Evolutionary conservation across 2,329 filamentous ascomycete genomes (phyloP).

Genomic region (Trichophyton simii): DNA sequence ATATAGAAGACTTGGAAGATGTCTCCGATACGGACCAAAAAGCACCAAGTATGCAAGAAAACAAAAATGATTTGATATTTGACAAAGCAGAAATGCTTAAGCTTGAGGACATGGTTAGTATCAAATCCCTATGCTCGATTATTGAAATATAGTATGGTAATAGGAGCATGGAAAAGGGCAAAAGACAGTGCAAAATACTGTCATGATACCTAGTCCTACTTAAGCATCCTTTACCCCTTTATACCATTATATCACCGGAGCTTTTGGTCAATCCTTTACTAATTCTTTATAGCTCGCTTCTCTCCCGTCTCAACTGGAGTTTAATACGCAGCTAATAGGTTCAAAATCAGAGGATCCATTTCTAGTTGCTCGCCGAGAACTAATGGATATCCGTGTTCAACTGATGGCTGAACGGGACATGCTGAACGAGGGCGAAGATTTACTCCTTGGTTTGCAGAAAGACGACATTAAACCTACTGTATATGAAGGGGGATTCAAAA

Average conservation of each 20-base stretch:
- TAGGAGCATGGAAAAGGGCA: not conserved
- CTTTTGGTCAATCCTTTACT: not conserved
- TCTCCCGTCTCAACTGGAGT: slow-evolving; percentile 49
- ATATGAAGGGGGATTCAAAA: slow-evolving; percentile 58
- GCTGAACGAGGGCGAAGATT: slow-evolving; percentile 29
- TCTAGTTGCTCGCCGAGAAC: slow-evolving; percentile 43
- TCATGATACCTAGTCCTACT: no score
- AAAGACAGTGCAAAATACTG: not conserved
- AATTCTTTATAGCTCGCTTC: slow-evolving; percentile 34
- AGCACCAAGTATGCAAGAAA: not conserved
- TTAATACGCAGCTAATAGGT: slow-evolving; percentile 38
- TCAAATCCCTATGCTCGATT: not conserved
- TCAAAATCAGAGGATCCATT: slow-evolving; percentile 9
- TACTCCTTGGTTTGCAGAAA: slow-evolving; percentile 39
- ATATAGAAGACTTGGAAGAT: slow-evolving; percentile 6
- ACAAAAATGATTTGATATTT: not conserved
- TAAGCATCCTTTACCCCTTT: no score
- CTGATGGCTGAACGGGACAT: slow-evolving; percentile 46
- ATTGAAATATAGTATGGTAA: no score
- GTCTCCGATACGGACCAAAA: not conserved
- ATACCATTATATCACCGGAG: no score
- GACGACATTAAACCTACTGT: slow-evolving; percentile 48
- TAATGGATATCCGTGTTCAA: slow-evolving; percentile 52
- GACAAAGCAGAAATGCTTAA: slow-evolving; percentile 28
- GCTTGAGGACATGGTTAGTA: slow-evolving; percentile 38